These are phyloP conservation scores for Eucalyptus dawsonii DNA, from an alignment of 345 rosid genomes.

Conservation along the genomic window DNA sequence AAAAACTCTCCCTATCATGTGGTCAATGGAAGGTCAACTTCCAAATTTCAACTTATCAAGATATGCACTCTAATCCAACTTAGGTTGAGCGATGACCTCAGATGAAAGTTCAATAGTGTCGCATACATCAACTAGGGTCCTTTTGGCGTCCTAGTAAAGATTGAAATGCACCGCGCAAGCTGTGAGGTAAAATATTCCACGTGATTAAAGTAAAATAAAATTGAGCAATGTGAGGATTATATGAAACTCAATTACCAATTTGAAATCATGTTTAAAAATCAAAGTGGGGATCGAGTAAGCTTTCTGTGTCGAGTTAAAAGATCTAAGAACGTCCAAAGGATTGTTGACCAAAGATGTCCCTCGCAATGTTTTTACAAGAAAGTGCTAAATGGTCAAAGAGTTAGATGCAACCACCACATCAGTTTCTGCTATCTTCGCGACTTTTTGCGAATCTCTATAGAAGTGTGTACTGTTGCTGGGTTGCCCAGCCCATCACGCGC, in stretches of 20 bases:
- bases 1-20: background rate
- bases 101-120: background rate
- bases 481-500: background rate
- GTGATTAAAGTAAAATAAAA: background rate
- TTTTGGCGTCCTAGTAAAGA: background rate
- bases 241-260: background rate
- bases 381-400: background rate
- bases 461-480: background rate
- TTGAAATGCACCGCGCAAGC: fast-evolving
- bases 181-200: background rate
- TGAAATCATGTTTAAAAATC: background rate
- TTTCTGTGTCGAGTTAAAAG: background rate
- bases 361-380: background rate
- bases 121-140: background rate
- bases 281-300: background rate
- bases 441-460: background rate
- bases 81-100: background rate
- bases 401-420: background rate
- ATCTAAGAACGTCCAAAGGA: background rate
- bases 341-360: background rate
- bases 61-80: background rate
- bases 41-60: background rate
- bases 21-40: background rate
- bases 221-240: background rate
- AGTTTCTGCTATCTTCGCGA: background rate